These are phyloP conservation scores for Triticum aestivum DNA, from an alignment of 176 grass and related monocot species.

Conservation along the genomic window DNA sequence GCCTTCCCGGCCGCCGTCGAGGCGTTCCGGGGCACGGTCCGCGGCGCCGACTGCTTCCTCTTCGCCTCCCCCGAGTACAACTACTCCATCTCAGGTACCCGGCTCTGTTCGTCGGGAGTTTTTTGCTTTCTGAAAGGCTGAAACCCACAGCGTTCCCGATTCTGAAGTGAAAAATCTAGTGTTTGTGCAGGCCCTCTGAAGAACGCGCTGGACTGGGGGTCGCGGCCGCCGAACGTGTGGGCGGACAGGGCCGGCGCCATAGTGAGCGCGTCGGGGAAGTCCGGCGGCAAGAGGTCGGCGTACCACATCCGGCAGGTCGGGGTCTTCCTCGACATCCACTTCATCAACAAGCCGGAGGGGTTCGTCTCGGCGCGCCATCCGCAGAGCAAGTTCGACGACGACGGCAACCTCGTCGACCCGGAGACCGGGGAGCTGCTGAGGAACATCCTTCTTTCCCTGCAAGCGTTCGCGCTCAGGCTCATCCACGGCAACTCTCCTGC, in stretches of 20 bases:
- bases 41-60: constrained; percentile 59
- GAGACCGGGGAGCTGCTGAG: constrained; percentile 51
- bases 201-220: constrained; percentile 89
- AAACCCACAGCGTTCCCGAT: background rate
- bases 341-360: constrained; percentile 80
- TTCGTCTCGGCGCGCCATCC: constrained; percentile 47
- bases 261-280: constrained; percentile 58
- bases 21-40: constrained; percentile 60
- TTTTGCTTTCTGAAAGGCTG: too few species aligned
- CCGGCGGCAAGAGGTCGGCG: constrained; percentile 56
- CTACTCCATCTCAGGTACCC: constrained; percentile 71
- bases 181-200: constrained; percentile 50
- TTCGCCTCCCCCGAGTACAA: constrained; percentile 96
- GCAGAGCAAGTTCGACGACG: constrained; percentile 53
- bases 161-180: background rate
- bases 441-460: constrained; percentile 53
- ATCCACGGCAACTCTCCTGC: background rate
- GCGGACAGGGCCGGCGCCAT: constrained; percentile 62
- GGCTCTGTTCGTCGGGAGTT: background rate
- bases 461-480: constrained; percentile 60
- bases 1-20: constrained; percentile 60
- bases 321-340: constrained; percentile 69
- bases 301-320: constrained; percentile 84
- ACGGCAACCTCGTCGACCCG: constrained; percentile 58
- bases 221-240: constrained; percentile 60